A percentile compares a stretch with the other conserved stretches of the same genome.
Evolutionary conservation across 2,329 filamentous ascomycete species (phyloP).

Genomic region (Geosmithia morbida): DNA sequence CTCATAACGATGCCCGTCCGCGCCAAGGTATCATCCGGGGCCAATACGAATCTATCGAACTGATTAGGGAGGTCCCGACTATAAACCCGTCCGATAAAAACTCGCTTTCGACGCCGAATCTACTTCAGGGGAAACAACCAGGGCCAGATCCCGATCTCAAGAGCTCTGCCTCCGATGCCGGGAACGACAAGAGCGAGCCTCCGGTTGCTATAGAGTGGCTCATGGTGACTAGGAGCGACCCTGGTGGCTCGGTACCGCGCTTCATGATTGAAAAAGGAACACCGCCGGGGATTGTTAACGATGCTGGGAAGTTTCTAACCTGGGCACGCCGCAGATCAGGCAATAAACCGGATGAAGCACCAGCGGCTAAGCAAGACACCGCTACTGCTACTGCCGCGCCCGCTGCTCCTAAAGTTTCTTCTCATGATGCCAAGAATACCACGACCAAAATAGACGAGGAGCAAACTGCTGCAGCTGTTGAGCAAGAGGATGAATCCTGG

Average conservation of each 20-base stretch:
- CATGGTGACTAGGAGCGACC: slow-evolving; percentile 83
- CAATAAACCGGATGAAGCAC: slow-evolving; percentile 7
- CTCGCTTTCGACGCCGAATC: slow-evolving; percentile 17
- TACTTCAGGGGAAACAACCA: slow-evolving; percentile 12
- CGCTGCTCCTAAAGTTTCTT: background rate
- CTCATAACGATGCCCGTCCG: slow-evolving; percentile 58
- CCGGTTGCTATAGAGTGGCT: slow-evolving; percentile 63
- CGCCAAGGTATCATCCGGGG: slow-evolving; percentile 67
- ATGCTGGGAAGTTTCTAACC: slow-evolving; percentile 68
- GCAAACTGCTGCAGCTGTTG: background rate
- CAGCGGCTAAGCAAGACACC: slow-evolving; percentile 3
- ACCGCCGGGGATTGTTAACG: slow-evolving; percentile 62
- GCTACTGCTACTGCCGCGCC: background rate
- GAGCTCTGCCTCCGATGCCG: background rate
- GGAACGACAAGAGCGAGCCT: slow-evolving; percentile 7
- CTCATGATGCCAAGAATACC: background rate
- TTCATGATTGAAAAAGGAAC: slow-evolving; percentile 89
- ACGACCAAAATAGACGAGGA: background rate
- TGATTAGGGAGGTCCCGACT: slow-evolving; percentile 69
- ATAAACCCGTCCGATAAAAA: slow-evolving; percentile 20
- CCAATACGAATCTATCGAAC: slow-evolving; percentile 80
- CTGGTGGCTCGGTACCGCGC: slow-evolving; percentile 73
- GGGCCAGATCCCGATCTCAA: background rate
- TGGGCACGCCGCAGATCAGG: slow-evolving; percentile 41
- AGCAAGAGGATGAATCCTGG: background rate